Base-by-base conservation (phyloP, 352 stramenopile genomes). In the Phytophthora colocasiae region DNA sequence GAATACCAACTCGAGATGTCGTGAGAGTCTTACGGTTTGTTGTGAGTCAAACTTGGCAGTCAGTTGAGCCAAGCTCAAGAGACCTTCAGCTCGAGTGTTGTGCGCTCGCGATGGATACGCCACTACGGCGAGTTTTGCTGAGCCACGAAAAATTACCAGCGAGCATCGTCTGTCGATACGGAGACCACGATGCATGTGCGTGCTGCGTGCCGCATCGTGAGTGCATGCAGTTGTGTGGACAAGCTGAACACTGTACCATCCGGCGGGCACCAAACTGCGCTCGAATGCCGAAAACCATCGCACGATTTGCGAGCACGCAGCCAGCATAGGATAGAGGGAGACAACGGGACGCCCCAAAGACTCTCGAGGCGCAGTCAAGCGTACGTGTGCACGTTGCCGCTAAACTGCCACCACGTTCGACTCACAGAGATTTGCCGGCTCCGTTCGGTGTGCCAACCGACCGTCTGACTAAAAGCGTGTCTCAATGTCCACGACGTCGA, bases 271-370 rank as follows among this genome's bases (percentile, higher is more conserved):
- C 48, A 19, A 19, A 66, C 49, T 27, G 22, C 27, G 22, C 39
- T 53, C 61, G 52, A 62, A 58, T 57, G 45, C 39, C 12, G 39
- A 68, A 63, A 43, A 5, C 19, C 39, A 46, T 50, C 52, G 34
- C 27, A 47, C 36, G 65, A 69, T 73, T 73, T 57, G 65, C 24
- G 32, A 22, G 40, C 58, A 59, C 58, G 45, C 50, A 46, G 38
- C 53, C 38, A 63, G 54, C 54, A 59, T 69, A 69, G 56, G 59
- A 59, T 69, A 69, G 56, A 65, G 46, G 54, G n/a, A 46, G 40
- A 38, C 29, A 41, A 54, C 38, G 15, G 51, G 27, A 63, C 53
- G 46, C 36, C 14, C 49, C 31, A 31, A 54, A 41, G 41, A 34
- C 19, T 50, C 22, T 53, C 32, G 40, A 41, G 19, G 14, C 39